Evolutionary conservation across 495 filamentous ascomycete species (phyloP), one percentile per base, ranked within the genome.

Genomic region (Trypethelium eluteriae): DNA sequence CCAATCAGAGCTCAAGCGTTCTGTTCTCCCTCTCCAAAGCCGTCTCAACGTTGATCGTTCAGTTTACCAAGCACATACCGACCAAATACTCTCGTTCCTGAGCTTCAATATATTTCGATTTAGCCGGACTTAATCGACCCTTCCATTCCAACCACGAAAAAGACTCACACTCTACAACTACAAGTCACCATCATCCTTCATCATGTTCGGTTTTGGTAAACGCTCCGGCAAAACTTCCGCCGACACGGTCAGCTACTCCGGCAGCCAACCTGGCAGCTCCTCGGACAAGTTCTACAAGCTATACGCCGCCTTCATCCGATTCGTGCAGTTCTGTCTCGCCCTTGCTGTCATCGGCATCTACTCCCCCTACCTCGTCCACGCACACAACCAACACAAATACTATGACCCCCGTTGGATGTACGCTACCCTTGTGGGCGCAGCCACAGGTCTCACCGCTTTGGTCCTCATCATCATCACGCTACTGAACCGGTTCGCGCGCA

Each of bases 291-390:
- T 49, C 63, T 41, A 66, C 66, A 70, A 70, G 57, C 63, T 63
- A 36, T 70, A 39, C 34, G 68, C 44, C 78, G 79, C 68, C 75
- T 83, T 80, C 63, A 77, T 89, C 0, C 88, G 91, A 72, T 81
- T 90, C 76, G 73, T 84, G 57, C 88, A 93, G 70, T 86, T 96
- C 73, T 79, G 88, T 69, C 80, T 95, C 68, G 90, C 86, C 25
- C 71, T 96, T 61, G 81, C 86, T 0, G 89, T 94, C 66, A 83
- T 86, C 67, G 91, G 86, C 3, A 85, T 96, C 41, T 96, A 96
- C 74, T 89, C 87, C 64, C 49, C 49, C 49, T 53, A 53, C 49
- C 49, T 53, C 12, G 73, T 79, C 41, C 88, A 94, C 71, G 78
- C 95, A 10, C 76, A 84, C 65, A 74, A 81, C 59, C 85, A 88